phyloP scores from a whole-genome alignment of 352 stramenopile genomes.

The Phytophthora pini region DNA sequence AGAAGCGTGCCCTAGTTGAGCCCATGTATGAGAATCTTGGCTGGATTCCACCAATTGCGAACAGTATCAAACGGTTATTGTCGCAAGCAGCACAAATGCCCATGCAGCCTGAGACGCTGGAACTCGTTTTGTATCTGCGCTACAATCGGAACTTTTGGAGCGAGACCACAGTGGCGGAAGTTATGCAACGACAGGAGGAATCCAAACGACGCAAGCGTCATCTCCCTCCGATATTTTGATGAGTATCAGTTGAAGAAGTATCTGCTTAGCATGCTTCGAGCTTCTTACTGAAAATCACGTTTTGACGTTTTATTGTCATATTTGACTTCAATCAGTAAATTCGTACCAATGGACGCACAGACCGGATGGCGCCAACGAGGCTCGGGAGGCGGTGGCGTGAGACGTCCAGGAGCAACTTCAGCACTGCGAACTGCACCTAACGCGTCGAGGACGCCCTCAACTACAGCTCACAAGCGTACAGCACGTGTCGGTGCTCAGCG shows the following conservation, averaged over 20 bases:
- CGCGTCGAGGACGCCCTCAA: conserved; percentile 7
- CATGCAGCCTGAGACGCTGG: background rate
- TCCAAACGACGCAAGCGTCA: background rate
- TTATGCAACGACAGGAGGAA: background rate
- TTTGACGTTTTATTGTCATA: conserved; percentile 11
- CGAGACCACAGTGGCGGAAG: background rate
- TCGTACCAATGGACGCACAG: conserved; percentile 23
- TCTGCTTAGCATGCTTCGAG: too few species aligned
- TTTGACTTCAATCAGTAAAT: conserved; percentile 13
- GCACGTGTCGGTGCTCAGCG: background rate
- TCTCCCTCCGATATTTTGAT: background rate
- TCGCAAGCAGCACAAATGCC: background rate
- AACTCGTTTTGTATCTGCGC: background rate
- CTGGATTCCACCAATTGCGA: background rate
- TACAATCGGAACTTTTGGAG: background rate
- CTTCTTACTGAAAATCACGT: too few species aligned
- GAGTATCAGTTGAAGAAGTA: too few species aligned
- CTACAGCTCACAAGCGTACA: conserved; percentile 7
- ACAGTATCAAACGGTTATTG: background rate
- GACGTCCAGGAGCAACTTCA: conserved; percentile 17
- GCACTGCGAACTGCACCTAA: conserved; percentile 3
- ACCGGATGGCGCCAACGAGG: conserved; percentile 18
- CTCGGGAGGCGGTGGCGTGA: background rate
- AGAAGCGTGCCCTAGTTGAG: background rate
- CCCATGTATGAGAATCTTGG: background rate